phyloP scores from a whole-genome alignment of 805 yeast species.

The Saccharomycopsis olivae region DNA sequence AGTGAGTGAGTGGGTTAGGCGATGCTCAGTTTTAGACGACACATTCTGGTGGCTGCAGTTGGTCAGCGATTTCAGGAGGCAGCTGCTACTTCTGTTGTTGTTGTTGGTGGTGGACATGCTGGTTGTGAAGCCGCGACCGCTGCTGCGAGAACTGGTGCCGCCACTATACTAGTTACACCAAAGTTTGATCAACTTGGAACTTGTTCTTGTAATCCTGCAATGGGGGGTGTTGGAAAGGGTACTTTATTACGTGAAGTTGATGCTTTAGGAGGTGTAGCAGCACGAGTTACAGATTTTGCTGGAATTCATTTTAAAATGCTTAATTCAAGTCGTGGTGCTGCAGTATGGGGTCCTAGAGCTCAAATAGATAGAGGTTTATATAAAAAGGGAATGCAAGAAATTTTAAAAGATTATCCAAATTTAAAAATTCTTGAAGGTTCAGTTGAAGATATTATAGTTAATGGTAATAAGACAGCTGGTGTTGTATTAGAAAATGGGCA shows the following conservation, averaged over 20 bases:
- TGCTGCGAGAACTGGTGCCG: slow-evolving; percentile 72
- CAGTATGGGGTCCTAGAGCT: slow-evolving; percentile 97
- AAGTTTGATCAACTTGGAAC: slow-evolving; percentile 69
- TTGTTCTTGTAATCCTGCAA: slow-evolving; percentile 93
- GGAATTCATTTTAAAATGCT: slow-evolving; percentile 87
- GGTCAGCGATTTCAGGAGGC: no score
- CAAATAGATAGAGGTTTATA: slow-evolving; percentile 87
- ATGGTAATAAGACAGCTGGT: slow-evolving; percentile 41
- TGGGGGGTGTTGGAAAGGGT: slow-evolving; percentile 99
- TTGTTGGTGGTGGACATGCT: slow-evolving; percentile 98
- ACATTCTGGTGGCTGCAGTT: no score
- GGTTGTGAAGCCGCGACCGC: slow-evolving; percentile 98
- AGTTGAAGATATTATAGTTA: slow-evolving; percentile 73
- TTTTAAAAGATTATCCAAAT: slow-evolving; percentile 43
- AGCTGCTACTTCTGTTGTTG: slow-evolving; percentile 69
- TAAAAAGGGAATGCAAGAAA: slow-evolving; percentile 66
- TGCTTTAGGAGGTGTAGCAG: slow-evolving; percentile 90
- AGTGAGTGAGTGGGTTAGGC: no score
- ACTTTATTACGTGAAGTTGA: slow-evolving; percentile 86
- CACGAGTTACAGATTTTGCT: slow-evolving; percentile 78
- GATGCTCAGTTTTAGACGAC: no score
- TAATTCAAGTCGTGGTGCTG: slow-evolving; percentile 79
- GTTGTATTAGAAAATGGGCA: slow-evolving; percentile 61
- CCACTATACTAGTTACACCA: slow-evolving; percentile 71
- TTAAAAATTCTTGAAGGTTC: slow-evolving; percentile 57